Evolutionary conservation across 192 early-diverging fungal species (phyloP).

Genomic region (Coemansia sp.): DNA sequence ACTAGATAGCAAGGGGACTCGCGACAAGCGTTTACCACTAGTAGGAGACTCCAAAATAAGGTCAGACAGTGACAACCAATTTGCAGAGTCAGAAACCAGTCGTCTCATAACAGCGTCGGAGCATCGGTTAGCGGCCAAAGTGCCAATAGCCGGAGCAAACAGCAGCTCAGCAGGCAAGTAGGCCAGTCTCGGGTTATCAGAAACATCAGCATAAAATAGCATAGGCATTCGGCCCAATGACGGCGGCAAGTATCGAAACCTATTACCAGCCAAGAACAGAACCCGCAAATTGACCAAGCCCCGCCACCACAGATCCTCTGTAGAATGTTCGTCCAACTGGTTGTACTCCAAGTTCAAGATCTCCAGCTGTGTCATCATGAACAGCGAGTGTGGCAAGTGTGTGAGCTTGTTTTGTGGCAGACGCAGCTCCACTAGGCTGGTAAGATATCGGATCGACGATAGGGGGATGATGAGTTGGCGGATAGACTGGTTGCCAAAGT

Average conservation of each 20-base stretch:
- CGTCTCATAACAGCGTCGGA: background rate
- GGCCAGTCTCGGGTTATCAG: slow-evolving; percentile 26
- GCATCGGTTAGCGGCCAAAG: slow-evolving; percentile 40
- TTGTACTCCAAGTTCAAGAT: slow-evolving; percentile 50
- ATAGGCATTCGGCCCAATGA: slow-evolving; percentile 34
- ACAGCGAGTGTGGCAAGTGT: slow-evolving; percentile 31
- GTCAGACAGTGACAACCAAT: background rate
- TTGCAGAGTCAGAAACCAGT: background rate
- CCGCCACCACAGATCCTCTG: slow-evolving; percentile 21
- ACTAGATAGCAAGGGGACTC: slow-evolving; percentile 22
- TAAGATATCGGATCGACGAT: slow-evolving; percentile 23
- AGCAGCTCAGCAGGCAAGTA: slow-evolving; percentile 40
- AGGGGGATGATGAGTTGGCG: slow-evolving; percentile 25
- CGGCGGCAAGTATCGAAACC: slow-evolving; percentile 32
- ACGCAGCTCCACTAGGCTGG: slow-evolving; percentile 40
- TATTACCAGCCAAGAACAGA: slow-evolving; percentile 38
- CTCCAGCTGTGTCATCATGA: slow-evolving; percentile 42
- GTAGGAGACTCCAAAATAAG: background rate
- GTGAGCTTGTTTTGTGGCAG: slow-evolving; percentile 50
- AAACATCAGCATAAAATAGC: slow-evolving; percentile 52
- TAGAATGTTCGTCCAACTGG: slow-evolving; percentile 24
- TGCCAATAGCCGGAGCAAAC: slow-evolving; percentile 25
- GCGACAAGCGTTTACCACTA: background rate
- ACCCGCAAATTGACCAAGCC: slow-evolving; percentile 32
- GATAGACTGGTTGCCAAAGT: slow-evolving; percentile 45